Evolutionary conservation across 2,329 filamentous ascomycete genomes (phyloP), one percentile per base, ranked within the genome.

Genomic region (Epichloe bromicola): DNA sequence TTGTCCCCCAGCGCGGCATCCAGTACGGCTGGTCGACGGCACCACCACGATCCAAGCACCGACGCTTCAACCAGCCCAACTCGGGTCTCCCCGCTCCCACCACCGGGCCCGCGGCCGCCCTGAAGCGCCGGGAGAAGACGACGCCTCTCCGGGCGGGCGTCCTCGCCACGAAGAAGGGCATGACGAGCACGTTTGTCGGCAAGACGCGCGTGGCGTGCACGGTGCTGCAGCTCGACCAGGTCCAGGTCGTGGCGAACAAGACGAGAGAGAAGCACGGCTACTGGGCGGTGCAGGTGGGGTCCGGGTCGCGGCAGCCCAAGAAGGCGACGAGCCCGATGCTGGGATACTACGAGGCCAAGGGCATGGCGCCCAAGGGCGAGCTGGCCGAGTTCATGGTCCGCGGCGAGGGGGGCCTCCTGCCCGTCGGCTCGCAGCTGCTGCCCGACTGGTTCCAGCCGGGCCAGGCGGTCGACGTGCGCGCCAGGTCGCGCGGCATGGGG

Each of bases 371-470:
- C 46, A 97, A 97, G 76, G 72, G 83, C 57, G 77, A 88, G 65
- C 73, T 97, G 34, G 80, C 80, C 40, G 93, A 98, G 71, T 98
- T 98, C 70, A 80, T 82, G 58, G 93, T 98, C 47, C 83, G 80
- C 64, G 75, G 80, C 59, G 75, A 81, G 66, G 71, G 71, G 17
- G 93, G 90, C 0, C 69, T 98, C 59, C 69, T 91, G 50, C 78
- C 80, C 23, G 76, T 96, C 23, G 93, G 93, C 41, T 74, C 83
- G 60, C 74, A 78, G 59, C 79, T 98, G 58, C 76, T 79, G 55
- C 88, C 93, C n/a, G 83, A 87, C 62, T 95, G 93, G 86, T 97
- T 97, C 71, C 76, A 83, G 60, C 79, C 84, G 63, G 93, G 93
- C 17, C 89, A 96, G 70, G 94, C 82, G 68, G 85, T 98, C 54